Percentiles rank a stretch among this genome's conserved stretches.
These are phyloP conservation scores for Colletotrichum sp. DNA, from an alignment of 2,329 filamentous ascomycete species.

Conservation along the genomic window DNA sequence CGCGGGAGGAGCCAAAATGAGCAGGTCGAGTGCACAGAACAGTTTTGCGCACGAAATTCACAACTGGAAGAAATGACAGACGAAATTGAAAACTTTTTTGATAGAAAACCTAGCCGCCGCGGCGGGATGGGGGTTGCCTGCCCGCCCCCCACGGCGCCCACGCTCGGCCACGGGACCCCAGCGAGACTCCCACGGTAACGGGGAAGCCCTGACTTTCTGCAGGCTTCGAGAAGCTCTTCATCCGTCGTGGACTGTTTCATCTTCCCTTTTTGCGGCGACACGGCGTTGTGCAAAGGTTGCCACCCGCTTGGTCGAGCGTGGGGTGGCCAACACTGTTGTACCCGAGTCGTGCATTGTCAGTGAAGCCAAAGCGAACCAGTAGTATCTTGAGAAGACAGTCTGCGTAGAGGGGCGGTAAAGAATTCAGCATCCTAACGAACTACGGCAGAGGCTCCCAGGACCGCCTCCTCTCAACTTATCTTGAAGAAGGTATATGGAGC, in stretches of 20 bases:
- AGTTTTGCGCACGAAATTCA: neutral
- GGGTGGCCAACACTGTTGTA: neutral
- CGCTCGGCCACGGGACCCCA: neutral
- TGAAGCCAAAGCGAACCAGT: neutral
- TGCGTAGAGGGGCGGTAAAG: neutral
- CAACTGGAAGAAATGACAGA: neutral
- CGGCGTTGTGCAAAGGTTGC: neutral
- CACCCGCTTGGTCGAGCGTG: neutral
- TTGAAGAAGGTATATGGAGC: neutral
- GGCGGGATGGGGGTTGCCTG: neutral
- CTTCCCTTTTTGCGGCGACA: neutral
- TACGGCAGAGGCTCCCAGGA: neutral
- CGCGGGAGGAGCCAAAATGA: neutral
- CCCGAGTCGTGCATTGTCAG: neutral
- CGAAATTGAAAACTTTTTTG: neutral
- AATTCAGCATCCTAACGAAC: neutral
- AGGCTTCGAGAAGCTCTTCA: neutral
- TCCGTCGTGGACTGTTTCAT: neutral
- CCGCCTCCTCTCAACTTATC: neutral
- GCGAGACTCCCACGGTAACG: neutral
- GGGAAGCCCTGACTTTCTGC: neutral
- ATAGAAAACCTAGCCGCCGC: neutral
- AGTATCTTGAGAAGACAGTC: neutral
- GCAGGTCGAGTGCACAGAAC: neutral
- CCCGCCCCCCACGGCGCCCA: neutral